Evolutionary conservation across 1,139 yeast genomes (phyloP).

Genomic region (Pichia sp.): DNA sequence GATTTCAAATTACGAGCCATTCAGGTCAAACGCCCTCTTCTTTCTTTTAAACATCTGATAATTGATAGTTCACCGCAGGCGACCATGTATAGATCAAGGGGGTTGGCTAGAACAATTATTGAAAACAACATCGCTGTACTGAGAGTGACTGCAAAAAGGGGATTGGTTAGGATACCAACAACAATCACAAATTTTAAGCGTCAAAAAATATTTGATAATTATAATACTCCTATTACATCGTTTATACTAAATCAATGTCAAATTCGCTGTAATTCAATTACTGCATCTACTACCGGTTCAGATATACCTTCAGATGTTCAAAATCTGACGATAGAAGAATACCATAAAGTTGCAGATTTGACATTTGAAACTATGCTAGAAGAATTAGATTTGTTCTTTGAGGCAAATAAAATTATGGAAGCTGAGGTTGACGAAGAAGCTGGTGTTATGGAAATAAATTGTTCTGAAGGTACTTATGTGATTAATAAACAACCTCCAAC

Average conservation of each 20-base stretch:
- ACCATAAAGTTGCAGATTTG: slow-evolving; percentile 51
- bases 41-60: background rate
- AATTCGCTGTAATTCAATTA: slow-evolving; percentile 21
- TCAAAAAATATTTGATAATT: background rate
- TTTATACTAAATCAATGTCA: background rate
- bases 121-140: background rate
- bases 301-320: slow-evolving; percentile 46
- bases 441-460: slow-evolving; percentile 73
- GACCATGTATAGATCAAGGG: background rate
- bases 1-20: too few species aligned
- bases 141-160: background rate
- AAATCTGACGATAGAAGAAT: slow-evolving; percentile 41
- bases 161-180: background rate
- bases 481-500: slow-evolving; percentile 93
- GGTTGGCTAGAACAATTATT: background rate
- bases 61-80: background rate
- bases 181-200: background rate
- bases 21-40: too few species aligned
- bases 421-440: slow-evolving; percentile 73
- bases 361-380: slow-evolving; percentile 62
- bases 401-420: slow-evolving; percentile 48
- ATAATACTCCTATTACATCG: background rate
- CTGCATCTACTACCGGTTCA: slow-evolving; percentile 43
- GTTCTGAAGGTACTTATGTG: slow-evolving; percentile 72
- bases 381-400: slow-evolving; percentile 50